phyloP scores from a whole-genome alignment of 306 rosid genomes.

The Quercus rubra region DNA sequence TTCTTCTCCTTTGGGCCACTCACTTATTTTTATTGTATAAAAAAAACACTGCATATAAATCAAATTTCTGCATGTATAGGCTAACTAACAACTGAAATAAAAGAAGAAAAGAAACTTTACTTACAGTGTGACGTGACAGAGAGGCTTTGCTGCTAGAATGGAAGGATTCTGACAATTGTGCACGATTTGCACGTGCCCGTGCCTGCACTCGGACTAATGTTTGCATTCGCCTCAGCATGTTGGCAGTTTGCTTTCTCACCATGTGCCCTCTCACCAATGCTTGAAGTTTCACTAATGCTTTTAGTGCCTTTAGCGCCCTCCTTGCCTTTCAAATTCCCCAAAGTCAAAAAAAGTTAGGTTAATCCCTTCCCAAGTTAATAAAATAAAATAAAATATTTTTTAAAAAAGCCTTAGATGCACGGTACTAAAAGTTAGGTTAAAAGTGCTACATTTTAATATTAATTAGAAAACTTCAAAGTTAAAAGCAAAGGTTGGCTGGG shows the following conservation, averaged over 20 bases:
- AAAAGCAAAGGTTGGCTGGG: not conserved
- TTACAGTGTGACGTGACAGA: conserved; percentile 51
- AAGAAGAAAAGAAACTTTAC: conserved; percentile 2
- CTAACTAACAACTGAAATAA: not conserved
- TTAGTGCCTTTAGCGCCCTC: conserved; percentile 91
- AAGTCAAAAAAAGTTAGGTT: not conserved
- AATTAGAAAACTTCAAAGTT: not conserved
- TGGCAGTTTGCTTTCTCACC: conserved; percentile 83
- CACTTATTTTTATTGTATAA: no score
- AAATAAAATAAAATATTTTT: not conserved
- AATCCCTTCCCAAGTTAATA: no score
- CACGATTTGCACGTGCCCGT: conserved; percentile 71
- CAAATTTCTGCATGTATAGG: no score
- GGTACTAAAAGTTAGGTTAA: not conserved
- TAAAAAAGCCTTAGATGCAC: not conserved
- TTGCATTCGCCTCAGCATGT: conserved; percentile 93
- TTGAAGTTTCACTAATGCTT: conserved; percentile 88
- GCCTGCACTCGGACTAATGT: conserved; percentile 81
- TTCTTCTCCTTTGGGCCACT: no score
- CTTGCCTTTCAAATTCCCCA: conserved; percentile 58
- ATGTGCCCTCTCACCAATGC: conserved; percentile 92
- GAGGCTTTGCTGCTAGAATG: conserved; percentile 55
- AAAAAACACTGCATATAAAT: no score
- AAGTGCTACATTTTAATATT: not conserved
- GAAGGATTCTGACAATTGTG: conserved; percentile 40